These are phyloP conservation scores for Aristolochia fimbriata DNA, from an alignment of 164 flowering plant species.

Conservation along the genomic window DNA sequence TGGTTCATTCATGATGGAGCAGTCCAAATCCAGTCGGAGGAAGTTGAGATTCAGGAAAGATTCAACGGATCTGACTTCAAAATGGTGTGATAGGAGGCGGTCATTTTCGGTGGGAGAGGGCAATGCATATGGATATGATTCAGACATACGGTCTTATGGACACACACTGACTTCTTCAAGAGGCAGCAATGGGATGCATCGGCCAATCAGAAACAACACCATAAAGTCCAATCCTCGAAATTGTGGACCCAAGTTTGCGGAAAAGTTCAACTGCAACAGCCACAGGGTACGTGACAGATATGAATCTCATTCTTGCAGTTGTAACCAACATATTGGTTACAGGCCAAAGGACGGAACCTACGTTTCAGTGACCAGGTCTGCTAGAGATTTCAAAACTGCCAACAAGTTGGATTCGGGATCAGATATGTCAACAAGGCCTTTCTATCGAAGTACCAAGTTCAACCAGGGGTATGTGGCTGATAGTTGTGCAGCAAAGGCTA, in stretches of 20 bases:
- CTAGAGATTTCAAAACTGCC: slow-evolving; percentile 32
- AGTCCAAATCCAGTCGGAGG: slow-evolving; percentile 38
- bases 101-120: slow-evolving; percentile 22
- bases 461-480: slow-evolving; percentile 36
- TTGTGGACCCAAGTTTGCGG: slow-evolving; percentile 35
- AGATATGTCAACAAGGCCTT: slow-evolving; percentile 44
- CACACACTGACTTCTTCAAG: slow-evolving; percentile 27
- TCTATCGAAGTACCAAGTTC: slow-evolving; percentile 38
- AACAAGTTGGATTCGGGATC: slow-evolving; percentile 34
- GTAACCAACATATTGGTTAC: slow-evolving; percentile 39
- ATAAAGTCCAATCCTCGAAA: slow-evolving; percentile 36
- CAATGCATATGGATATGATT: slow-evolving; percentile 20
- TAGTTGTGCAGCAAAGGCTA: slow-evolving; percentile 43
- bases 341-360: slow-evolving; percentile 24
- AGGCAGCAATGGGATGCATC: slow-evolving; percentile 30
- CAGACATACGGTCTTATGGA: slow-evolving; percentile 29
- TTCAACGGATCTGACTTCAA: slow-evolving; percentile 25
- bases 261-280: slow-evolving; percentile 42
- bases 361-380: slow-evolving; percentile 26
- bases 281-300: slow-evolving; percentile 43
- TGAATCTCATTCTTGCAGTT: slow-evolving; percentile 54
- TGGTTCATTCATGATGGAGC: slow-evolving; percentile 34
- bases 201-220: slow-evolving; percentile 35
- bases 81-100: slow-evolving; percentile 43
- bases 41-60: slow-evolving; percentile 39